These are phyloP conservation scores for Lichtheimia hyalospora DNA, from an alignment of 371 early-diverging fungal genomes.

Conservation along the genomic window DNA sequence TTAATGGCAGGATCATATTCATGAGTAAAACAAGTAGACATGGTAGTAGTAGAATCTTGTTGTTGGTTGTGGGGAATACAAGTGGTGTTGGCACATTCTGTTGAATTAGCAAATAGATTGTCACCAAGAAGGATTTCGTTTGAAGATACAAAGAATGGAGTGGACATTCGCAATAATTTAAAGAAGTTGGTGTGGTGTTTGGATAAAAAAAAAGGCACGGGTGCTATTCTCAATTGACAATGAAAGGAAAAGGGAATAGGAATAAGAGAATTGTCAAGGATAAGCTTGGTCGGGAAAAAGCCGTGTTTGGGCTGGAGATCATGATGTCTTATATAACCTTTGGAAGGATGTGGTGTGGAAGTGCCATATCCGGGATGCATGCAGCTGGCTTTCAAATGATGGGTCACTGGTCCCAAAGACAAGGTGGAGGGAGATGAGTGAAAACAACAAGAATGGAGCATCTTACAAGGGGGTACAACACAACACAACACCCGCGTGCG, in stretches of 20 bases:
- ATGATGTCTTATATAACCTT: constrained; percentile 2
- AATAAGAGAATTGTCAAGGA: background rate
- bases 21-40: constrained; percentile 2
- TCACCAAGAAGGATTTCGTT: background rate
- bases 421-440: background rate
- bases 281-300: background rate
- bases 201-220: too few relatives aligned
- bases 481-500: too few relatives aligned
- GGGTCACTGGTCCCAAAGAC: constrained; percentile 3
- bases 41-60: background rate
- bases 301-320: background rate
- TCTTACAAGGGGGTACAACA: too few relatives aligned
- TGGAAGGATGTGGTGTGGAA: background rate
- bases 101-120: background rate
- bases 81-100: constrained; percentile 7
- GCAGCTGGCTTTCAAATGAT: constrained; percentile 6
- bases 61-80: constrained; percentile 7
- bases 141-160: background rate
- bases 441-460: background rate
- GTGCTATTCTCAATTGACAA: background rate
- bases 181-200: background rate
- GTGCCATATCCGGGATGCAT: constrained; percentile 6
- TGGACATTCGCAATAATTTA: background rate
- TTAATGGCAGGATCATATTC: background rate
- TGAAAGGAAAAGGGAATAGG: background rate